phyloP scores from a whole-genome alignment of 1,284 basidiomycete species.

The Ceratobasidium sp. region DNA sequence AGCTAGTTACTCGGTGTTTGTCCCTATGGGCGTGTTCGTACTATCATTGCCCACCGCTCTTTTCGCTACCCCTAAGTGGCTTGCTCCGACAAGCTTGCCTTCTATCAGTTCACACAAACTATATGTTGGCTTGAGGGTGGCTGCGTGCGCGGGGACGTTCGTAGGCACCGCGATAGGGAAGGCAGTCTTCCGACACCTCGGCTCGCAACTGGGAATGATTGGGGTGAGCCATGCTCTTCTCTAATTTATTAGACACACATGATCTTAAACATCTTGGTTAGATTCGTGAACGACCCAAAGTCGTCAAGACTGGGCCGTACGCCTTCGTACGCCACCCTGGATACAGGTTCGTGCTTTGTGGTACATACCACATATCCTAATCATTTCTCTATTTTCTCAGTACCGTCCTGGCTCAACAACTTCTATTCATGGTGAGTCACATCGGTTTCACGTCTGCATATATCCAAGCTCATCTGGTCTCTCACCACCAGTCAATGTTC shows the following conservation, averaged over 20 bases:
- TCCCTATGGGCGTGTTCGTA: constrained; percentile 19
- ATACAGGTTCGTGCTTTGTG: constrained; percentile 2
- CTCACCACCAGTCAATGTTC: constrained; percentile 18
- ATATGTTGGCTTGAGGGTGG: constrained; percentile 27
- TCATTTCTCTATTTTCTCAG: no score
- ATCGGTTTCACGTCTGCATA: not conserved
- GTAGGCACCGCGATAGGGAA: not conserved
- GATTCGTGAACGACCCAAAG: constrained; percentile 40
- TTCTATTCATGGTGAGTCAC: constrained; percentile 12
- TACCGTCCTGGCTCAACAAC: constrained; percentile 9
- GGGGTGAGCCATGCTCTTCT: constrained; percentile 8
- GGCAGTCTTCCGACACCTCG: constrained; percentile 18
- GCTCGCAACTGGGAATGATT: constrained; percentile 30
- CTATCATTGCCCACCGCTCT: constrained; percentile 7
- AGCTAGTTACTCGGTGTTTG: constrained; percentile 14
- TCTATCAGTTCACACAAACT: not conserved
- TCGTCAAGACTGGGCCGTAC: constrained; percentile 41
- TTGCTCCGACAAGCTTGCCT: not conserved
- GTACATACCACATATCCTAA: no score
- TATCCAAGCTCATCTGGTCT: not conserved
- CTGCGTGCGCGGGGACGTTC: constrained; percentile 12
- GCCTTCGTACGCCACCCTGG: constrained; percentile 30
- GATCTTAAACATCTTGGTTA: not conserved
- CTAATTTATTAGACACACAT: no score
- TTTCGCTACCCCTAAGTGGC: constrained; percentile 16